These are phyloP conservation scores for Chenopodium suecicum DNA, from an alignment of 148 eudicot genomes.

Conservation along the genomic window DNA sequence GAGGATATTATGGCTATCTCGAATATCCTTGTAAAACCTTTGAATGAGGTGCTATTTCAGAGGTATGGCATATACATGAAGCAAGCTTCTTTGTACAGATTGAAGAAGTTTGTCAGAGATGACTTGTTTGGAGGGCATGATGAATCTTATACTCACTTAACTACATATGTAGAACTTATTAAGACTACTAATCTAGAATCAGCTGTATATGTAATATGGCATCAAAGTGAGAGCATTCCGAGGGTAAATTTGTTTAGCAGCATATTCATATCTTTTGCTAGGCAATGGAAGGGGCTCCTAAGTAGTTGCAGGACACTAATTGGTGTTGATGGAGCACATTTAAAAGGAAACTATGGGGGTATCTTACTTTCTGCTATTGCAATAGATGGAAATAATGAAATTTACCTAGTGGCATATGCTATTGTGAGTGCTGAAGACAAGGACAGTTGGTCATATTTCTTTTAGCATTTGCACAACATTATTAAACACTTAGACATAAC, in stretches of 20 bases:
- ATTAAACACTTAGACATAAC: not conserved
- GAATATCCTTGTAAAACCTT: not conserved
- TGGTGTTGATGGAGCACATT: not conserved
- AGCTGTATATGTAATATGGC: not conserved
- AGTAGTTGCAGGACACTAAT: not conserved
- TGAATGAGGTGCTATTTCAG: not conserved
- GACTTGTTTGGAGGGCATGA: not conserved
- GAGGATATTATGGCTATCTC: not conserved
- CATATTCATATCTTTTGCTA: not conserved
- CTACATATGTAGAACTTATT: not conserved
- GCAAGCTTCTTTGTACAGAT: not conserved
- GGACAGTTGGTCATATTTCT: not conserved
- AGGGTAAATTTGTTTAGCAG: not conserved
- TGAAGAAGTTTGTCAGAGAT: not conserved
- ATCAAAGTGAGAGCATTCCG: not conserved
- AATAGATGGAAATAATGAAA: slow-evolving; percentile 1
- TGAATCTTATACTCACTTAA: not conserved
- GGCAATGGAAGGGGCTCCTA: not conserved
- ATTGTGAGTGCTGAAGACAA: not conserved
- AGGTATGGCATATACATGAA: not conserved
- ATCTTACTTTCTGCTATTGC: not conserved
- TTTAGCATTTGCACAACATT: not conserved
- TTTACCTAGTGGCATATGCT: not conserved
- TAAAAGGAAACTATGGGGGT: slow-evolving; percentile 2
- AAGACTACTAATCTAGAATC: not conserved